Conservation (phyloP, 768 basidiomycete species). For the Kwoniella dejecticola region DNA sequence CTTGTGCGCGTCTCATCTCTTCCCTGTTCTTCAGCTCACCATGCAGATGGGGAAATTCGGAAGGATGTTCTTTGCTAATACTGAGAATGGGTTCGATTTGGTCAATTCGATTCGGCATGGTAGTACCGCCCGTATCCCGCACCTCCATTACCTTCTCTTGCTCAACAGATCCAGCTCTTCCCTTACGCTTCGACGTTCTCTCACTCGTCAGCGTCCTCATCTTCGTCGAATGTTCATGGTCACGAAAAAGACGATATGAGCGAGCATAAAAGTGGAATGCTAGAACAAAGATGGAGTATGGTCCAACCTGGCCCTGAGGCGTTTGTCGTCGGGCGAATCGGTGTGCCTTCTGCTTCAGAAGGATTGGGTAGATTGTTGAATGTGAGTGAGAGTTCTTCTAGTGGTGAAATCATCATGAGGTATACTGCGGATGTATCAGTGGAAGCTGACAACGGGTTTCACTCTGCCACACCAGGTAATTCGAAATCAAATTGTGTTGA, state of each 20-base stretch:
- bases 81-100: neutral
- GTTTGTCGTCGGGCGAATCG: constrained; percentile 32
- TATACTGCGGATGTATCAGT: neutral
- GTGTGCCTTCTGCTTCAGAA: constrained; percentile 13
- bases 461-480: constrained; percentile 23
- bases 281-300: constrained; percentile 40
- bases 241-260: neutral
- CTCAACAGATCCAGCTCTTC: constrained; percentile 24
- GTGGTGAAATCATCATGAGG: neutral
- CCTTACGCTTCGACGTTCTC: constrained; percentile 36
- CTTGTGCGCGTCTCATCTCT: constrained; percentile 21
- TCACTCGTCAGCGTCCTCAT: constrained; percentile 4
- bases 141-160: neutral
- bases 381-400: constrained; percentile 9
- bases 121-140: constrained; percentile 9
- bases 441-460: neutral
- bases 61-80: too few relatives aligned
- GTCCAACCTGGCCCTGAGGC: constrained; percentile 35
- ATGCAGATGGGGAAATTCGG: neutral
- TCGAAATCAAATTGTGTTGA: constrained; percentile 29
- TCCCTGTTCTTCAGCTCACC: neutral
- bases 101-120: neutral
- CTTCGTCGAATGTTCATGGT: neutral
- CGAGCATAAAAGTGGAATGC: neutral
- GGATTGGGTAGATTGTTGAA: constrained; percentile 16